Evolutionary conservation across 2,329 filamentous ascomycete genomes (phyloP).

Genomic region (Lecanosticta acicola): DNA sequence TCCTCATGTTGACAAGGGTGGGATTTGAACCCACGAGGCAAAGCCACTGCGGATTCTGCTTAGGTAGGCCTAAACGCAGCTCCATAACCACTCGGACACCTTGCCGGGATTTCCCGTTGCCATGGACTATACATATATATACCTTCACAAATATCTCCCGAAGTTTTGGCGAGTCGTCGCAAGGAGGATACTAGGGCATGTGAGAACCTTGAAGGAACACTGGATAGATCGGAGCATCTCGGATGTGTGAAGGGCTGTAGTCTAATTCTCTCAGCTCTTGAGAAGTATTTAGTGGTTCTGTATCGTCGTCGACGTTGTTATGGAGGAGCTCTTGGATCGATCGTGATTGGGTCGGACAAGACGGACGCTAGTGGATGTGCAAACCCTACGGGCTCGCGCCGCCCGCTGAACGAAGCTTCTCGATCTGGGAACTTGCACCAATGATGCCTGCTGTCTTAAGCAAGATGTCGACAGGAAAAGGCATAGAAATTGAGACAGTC

Average conservation of each 20-base stretch:
- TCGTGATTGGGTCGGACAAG: neutral
- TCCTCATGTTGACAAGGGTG: conserved; percentile 20
- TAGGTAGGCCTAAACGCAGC: conserved; percentile 18
- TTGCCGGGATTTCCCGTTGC: conserved; percentile 6
- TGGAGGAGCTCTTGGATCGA: neutral
- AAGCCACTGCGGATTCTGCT: conserved; percentile 16
- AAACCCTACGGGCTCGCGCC: neutral
- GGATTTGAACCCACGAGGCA: conserved; percentile 28
- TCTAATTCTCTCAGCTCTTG: neutral
- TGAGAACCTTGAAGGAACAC: too few species aligned
- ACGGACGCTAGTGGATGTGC: neutral
- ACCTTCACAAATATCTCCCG: too few species aligned
- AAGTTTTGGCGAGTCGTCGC: too few species aligned
- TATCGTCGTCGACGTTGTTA: neutral
- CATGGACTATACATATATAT: too few species aligned
- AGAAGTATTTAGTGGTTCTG: neutral
- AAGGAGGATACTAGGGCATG: too few species aligned
- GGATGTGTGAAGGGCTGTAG: too few species aligned
- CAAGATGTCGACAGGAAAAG: too few species aligned
- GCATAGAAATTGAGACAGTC: too few species aligned
- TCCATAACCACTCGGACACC: conserved; percentile 24
- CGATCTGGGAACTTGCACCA: too few species aligned
- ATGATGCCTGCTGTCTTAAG: too few species aligned
- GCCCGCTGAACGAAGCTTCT: neutral
- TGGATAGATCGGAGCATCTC: too few species aligned